A percentile compares a stretch with the other conserved stretches of the same genome.
Conservation (phyloP, 2,329 filamentous ascomycete genomes). For the Rutstroemia sp. region DNA sequence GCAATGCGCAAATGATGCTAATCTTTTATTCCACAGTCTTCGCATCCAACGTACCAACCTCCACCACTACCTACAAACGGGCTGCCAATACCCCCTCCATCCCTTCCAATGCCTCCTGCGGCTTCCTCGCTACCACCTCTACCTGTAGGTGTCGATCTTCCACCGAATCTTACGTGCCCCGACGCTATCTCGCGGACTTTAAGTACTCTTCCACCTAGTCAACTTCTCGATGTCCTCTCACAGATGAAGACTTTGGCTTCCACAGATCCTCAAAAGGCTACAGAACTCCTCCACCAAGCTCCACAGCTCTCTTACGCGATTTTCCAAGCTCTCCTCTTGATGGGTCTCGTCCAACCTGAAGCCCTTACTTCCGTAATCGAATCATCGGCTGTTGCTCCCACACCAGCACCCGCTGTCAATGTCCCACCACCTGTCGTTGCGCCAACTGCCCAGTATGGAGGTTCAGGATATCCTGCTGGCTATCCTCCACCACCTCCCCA, state of each 20-base stretch:
- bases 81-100: conserved; percentile 21
- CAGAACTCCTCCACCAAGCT: conserved; percentile 77
- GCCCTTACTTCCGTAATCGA: conserved; percentile 78
- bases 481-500: conserved; percentile 33
- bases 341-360: conserved; percentile 83
- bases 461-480: conserved; percentile 30
- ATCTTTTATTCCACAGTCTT: neutral
- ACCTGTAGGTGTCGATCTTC: conserved; percentile 76
- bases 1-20: neutral
- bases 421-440: conserved; percentile 25
- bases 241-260: conserved; percentile 92
- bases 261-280: conserved; percentile 73
- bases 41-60: conserved; percentile 9
- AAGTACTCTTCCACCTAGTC: conserved; percentile 74
- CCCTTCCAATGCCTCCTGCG: conserved; percentile 10
- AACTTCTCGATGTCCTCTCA: conserved; percentile 85
- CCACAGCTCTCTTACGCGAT: conserved; percentile 92
- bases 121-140: conserved; percentile 65
- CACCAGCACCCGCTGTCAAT: conserved; percentile 33
- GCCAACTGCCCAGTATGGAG: conserved; percentile 28
- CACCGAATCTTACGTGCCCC: conserved; percentile 72
- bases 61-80: conserved; percentile 14
- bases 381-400: conserved; percentile 34
- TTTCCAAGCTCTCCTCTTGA: conserved; percentile 87
- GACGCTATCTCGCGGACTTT: conserved; percentile 92